Conservation (phyloP, 441 rosid species). For the Brassica hybrid region DNA sequence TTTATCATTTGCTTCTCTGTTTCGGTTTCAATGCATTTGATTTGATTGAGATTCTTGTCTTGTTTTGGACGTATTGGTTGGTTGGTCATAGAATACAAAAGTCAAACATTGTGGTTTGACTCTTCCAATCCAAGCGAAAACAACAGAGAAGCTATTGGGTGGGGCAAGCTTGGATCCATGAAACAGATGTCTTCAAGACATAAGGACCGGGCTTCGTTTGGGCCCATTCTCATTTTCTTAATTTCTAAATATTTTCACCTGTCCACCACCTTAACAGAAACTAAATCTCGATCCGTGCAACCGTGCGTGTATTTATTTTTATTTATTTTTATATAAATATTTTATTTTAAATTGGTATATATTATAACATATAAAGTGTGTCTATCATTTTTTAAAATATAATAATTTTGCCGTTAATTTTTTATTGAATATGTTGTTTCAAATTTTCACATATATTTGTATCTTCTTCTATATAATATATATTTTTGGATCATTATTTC, state of each 20-base stretch:
- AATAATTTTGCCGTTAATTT: no score
- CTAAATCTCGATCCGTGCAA: no score
- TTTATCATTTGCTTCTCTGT: not conserved
- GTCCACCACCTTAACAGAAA: not conserved
- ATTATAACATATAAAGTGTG: no score
- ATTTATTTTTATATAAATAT: no score
- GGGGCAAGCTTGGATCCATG: not conserved
- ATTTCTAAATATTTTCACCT: not conserved
- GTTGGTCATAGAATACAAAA: not conserved
- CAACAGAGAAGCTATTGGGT: not conserved
- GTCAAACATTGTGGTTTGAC: constrained; percentile 33
- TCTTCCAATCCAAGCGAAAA: constrained; percentile 3
- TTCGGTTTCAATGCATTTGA: not conserved
- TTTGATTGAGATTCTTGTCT: constrained; percentile 4
- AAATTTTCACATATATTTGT: no score
- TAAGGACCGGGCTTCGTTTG: not conserved
- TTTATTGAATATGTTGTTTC: no score
- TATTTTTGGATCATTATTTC: no score
- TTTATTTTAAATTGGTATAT: no score
- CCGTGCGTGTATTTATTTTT: no score
- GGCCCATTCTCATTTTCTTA: not conserved
- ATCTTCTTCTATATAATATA: no score
- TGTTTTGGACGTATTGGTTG: constrained; percentile 15
- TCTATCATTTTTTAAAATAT: no score
- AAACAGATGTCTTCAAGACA: not conserved